These are phyloP conservation scores for Pythium apleroticum DNA, from an alignment of 352 stramenopile species.

Conservation along the genomic window DNA sequence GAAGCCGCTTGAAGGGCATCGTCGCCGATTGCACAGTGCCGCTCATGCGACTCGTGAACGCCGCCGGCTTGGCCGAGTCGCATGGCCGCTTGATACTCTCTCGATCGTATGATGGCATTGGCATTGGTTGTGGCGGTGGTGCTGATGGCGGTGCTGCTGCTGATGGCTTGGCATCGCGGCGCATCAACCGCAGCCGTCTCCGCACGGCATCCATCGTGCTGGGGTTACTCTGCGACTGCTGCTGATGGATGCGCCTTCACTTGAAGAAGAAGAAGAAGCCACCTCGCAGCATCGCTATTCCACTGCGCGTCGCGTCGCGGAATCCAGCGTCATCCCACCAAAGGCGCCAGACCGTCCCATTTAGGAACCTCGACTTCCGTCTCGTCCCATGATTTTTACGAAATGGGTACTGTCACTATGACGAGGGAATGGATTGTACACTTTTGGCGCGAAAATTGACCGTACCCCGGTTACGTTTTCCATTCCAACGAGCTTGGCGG, in stretches of 20 bases:
- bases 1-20: slow-evolving; percentile 16
- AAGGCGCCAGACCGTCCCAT: not conserved
- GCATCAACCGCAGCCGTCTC: slow-evolving; percentile 15
- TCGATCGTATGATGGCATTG: not conserved
- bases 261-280: not conserved
- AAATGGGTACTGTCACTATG: not conserved
- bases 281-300: too few species aligned
- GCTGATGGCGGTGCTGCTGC: not conserved
- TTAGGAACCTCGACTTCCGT: not conserved
- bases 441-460: slow-evolving; percentile 11
- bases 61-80: not conserved
- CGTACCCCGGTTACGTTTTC: not conserved
- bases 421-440: too few species aligned
- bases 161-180: slow-evolving; percentile 5
- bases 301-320: too few species aligned
- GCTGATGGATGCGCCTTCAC: slow-evolving; percentile 1
- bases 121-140: too few species aligned
- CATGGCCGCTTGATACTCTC: not conserved
- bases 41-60: slow-evolving; percentile 9
- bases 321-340: too few species aligned
- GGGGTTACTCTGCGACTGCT: not conserved
- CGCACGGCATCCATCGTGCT: slow-evolving; percentile 17
- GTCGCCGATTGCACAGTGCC: slow-evolving; percentile 9
- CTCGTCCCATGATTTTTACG: not conserved
- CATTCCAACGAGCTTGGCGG: not conserved